Evolutionary conservation across 202 grass and related monocot genomes (phyloP), one percentile per base, ranked within the genome.

Genomic region (Dendrocalamus latiflorus): DNA sequence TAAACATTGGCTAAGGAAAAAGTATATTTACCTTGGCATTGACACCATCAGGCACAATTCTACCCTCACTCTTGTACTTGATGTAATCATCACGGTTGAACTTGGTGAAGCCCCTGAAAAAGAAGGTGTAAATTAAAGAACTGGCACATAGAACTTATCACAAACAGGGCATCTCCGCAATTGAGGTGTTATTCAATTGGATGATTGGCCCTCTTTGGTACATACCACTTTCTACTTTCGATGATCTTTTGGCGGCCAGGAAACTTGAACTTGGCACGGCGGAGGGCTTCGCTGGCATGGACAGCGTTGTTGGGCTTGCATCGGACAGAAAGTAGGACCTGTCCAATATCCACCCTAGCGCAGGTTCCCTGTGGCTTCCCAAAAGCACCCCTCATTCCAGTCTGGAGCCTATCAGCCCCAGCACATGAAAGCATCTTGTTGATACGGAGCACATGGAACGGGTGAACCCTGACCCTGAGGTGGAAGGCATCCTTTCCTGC

Each of bases 381-480:
- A 9, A 93, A 93, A 77, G 91, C 91, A 86, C 91, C 91, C 81
- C 91, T 83, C 87, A 90, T 93, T 53, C 91, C 87, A 43, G 91
- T 93, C 83, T 93, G 91, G 84, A 93, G 91, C 85, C 91, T 84
- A 93, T 90, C 91, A 70, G 87, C 87, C 61, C 91, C 87, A 0
- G 88, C 88, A 15, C 87, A 93, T 1, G 91, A 93, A 87, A 93
- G 88, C 91, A 90, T 93, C 88, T 93, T 93, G 81, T 93, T 90
- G 81, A 93, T 93, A 70, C 91, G 84, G 6, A 90, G 81, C 48
- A 93, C 91, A 24, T 93, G 88, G 81, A 93, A 93, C 0, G 88
- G 91, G 72, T 93, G 91, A 61, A 93, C 88, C 43, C 91, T n/a
- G 45, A 93, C 88, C 84, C 87, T 79, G 24, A 93, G 88, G 45